Evolutionary conservation across 176 grass and related monocot genomes (phyloP), one percentile per base, ranked within the genome.

Genomic region (Carex cristatella): DNA sequence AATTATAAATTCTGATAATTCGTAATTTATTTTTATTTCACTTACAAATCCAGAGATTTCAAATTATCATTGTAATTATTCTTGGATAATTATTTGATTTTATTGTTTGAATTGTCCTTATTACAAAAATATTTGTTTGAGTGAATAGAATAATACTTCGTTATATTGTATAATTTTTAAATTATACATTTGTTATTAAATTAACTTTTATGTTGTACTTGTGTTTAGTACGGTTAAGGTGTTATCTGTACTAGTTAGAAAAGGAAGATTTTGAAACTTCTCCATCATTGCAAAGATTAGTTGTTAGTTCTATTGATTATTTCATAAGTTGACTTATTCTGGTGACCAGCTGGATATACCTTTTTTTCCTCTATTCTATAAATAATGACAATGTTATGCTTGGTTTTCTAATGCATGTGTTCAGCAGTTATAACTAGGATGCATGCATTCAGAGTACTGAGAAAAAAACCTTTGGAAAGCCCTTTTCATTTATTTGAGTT

Each of bases 211-310:
- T 23, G 0, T 53, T 49, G 19, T 30, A 30, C 70, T 74, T 74
- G 51, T 57, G 51, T 33, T 79, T 33, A 31, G 49, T 56, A 32
- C 49, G 9, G 53, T 33, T 78, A 56, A 78, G 73, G 11, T 78
- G 74, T 79, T 79, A 58, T 56, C 53, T 56, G 53, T 58, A 58
- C 57, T 58, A 14, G 9, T 79, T 79, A 58, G 73, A 57, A 79
- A 79, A 8, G 5, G 37, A 58, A 57, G 49, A 53, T 79, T 5
- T 79, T 79, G 74, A 58, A 57, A 57, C 33, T 58, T 79, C 30
- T 79, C 14, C 1, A 51, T 79, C 49, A 57, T 79, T 79, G 74
- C 53, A 11, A 35, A 79, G 54, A 37, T 79, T 79, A 58, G 74
- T 58, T 79, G 51, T 79, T 30, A 79, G 14, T 56, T 58, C 30